Percentiles rank a stretch among this genome's conserved stretches.
phyloP scores from a whole-genome alignment of 345 rosid genomes.

The Triadica sebifera region DNA sequence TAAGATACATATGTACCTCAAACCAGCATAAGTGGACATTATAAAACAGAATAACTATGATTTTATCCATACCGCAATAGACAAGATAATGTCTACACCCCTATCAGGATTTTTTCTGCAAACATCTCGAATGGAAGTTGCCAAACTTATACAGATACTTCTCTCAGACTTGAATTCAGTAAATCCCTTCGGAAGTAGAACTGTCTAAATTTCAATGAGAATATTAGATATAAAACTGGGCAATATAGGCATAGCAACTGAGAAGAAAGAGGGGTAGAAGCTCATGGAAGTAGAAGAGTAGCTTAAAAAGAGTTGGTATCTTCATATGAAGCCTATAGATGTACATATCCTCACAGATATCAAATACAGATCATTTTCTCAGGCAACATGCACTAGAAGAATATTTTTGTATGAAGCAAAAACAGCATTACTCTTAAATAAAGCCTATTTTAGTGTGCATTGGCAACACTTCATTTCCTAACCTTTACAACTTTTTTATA shows the following conservation, averaged over 20 bases:
- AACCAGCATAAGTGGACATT: slow-evolving; percentile 18
- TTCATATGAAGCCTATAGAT: neutral
- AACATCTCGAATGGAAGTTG: slow-evolving; percentile 74
- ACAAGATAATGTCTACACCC: slow-evolving; percentile 94
- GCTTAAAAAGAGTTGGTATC: neutral
- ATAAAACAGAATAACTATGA: slow-evolving; percentile 22
- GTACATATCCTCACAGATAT: slow-evolving; percentile 1
- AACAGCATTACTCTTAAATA: neutral
- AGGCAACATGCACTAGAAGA: neutral
- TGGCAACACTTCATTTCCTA: too few relatives aligned
- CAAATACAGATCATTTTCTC: neutral
- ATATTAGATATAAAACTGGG: slow-evolving; percentile 20
- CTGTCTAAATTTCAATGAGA: slow-evolving; percentile 44
- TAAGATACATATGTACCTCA: neutral
- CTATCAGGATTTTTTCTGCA: slow-evolving; percentile 88
- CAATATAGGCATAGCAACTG: slow-evolving; percentile 8
- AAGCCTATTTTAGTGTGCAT: neutral
- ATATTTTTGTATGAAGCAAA: neutral
- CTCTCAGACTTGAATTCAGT: slow-evolving; percentile 55
- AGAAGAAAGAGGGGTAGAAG: neutral
- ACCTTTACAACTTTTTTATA: neutral
- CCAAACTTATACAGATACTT: slow-evolving; percentile 67
- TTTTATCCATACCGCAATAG: slow-evolving; percentile 71
- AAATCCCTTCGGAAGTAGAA: slow-evolving; percentile 59
- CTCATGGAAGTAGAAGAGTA: neutral